phyloP scores from a whole-genome alignment of 176 grass and related monocot species.

The Phyllostachys edulis region DNA sequence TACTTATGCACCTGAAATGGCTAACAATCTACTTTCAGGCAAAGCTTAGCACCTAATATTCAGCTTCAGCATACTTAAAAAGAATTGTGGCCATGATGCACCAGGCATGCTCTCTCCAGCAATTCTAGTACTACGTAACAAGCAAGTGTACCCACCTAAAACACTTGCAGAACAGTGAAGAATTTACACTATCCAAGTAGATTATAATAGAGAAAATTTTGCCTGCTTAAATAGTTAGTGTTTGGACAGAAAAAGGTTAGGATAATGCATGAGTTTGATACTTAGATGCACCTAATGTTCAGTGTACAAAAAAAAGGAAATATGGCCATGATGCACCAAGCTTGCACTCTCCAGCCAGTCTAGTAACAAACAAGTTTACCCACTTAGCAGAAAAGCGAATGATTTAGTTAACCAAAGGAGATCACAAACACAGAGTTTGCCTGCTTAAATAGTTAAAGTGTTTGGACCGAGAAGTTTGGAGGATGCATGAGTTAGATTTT shows the following conservation, averaged over 20 bases:
- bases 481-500: conserved; percentile 15
- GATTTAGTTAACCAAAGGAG: conserved; percentile 9
- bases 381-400: not conserved
- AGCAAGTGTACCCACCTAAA: not conserved
- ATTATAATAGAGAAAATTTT: not conserved
- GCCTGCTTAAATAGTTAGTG: not conserved
- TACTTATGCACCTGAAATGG: not conserved
- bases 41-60: conserved; percentile 12
- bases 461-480: conserved; percentile 3
- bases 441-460: not conserved
- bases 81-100: not conserved
- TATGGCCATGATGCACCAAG: not conserved
- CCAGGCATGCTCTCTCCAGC: not conserved
- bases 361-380: conserved; percentile 17
- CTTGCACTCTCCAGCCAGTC: not conserved
- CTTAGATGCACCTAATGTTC: not conserved
- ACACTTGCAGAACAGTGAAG: conserved; percentile 18
- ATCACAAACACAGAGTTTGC: not conserved
- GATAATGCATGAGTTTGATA: not conserved
- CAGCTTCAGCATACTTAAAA: not conserved
- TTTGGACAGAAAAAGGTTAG: not conserved
- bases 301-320: not conserved
- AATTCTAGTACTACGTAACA: not conserved
- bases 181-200: not conserved
- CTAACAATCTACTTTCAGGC: not conserved